A percentile compares a stretch with the other conserved stretches of the same genome.
Evolutionary conservation across 768 basidiomycete genomes (phyloP).

Genomic region (Cystobasidium tubakii): DNA sequence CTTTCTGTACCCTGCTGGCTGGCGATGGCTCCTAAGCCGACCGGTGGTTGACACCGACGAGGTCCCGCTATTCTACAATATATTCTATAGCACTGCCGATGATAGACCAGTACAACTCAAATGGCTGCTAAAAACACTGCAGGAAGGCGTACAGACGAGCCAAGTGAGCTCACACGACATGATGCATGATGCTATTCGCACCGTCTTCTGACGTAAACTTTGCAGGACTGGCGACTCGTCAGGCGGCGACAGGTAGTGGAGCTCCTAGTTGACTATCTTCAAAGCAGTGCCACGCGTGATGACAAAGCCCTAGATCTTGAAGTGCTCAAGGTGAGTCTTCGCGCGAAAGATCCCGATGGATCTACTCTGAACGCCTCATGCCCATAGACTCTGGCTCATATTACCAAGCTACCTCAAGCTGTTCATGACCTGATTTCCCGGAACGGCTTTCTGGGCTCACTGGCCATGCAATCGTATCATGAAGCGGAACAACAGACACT

Average conservation of each 20-base stretch:
- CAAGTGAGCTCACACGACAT: constrained; percentile 3
- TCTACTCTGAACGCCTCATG: neutral
- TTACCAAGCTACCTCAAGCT: constrained; percentile 40
- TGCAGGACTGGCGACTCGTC: constrained; percentile 45
- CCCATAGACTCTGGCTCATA: constrained; percentile 39
- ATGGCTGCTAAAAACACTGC: constrained; percentile 43
- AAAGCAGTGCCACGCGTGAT: constrained; percentile 31
- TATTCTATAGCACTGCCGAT: constrained; percentile 59
- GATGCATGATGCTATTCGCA: neutral
- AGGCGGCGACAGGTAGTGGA: constrained; percentile 44
- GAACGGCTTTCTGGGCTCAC: constrained; percentile 39
- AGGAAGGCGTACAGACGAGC: constrained; percentile 37
- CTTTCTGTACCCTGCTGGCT: constrained; percentile 77
- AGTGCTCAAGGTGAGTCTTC: constrained; percentile 38
- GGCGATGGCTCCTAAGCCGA: constrained; percentile 83
- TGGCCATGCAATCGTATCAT: neutral
- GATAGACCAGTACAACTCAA: constrained; percentile 38
- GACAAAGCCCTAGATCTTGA: constrained; percentile 38
- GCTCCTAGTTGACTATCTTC: constrained; percentile 42
- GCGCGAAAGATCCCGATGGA: too few species aligned
- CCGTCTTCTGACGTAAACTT: neutral
- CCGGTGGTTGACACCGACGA: constrained; percentile 71
- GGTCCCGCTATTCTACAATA: constrained; percentile 81
- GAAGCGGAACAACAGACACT: neutral
- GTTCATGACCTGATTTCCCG: constrained; percentile 43